A percentile compares a stretch with the other conserved stretches of the same genome.
Conservation (phyloP, 495 filamentous ascomycete genomes). For the Cudoniella acicularis region DNA sequence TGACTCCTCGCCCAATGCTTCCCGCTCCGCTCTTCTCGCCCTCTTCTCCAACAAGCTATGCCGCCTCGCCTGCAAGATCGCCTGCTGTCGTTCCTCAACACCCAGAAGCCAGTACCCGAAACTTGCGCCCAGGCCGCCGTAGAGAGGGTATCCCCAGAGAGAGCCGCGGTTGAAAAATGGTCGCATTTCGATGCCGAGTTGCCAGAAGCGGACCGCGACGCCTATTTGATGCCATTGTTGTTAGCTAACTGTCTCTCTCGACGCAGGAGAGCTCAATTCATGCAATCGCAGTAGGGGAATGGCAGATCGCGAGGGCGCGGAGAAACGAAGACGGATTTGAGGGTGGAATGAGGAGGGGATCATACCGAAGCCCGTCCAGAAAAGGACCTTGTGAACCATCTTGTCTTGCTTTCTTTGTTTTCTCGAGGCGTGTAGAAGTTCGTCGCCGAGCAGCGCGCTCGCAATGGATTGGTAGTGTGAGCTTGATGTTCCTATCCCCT, state of each 20-base stretch:
- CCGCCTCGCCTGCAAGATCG: slow-evolving; percentile 70
- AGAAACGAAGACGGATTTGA: neutral
- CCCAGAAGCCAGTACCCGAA: slow-evolving; percentile 96
- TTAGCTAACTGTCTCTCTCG: too few species aligned
- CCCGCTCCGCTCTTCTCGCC: slow-evolving; percentile 64
- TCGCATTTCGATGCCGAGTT: slow-evolving; percentile 97
- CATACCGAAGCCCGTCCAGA: slow-evolving; percentile 97
- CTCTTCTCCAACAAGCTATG: slow-evolving; percentile 83
- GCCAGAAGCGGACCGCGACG: slow-evolving; percentile 85
- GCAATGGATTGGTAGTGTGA: neutral
- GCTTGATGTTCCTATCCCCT: neutral
- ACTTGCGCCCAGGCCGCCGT: slow-evolving; percentile 74
- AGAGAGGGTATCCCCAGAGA: slow-evolving; percentile 90
- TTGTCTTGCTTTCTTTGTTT: slow-evolving; percentile 12
- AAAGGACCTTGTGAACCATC: slow-evolving; percentile 74
- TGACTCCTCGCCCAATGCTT: slow-evolving; percentile 30
- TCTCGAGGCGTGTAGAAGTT: neutral
- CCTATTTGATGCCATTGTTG: too few species aligned
- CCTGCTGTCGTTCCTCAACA: slow-evolving; percentile 73
- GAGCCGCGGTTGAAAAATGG: slow-evolving; percentile 76
- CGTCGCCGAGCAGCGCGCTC: neutral
- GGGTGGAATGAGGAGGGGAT: slow-evolving; percentile 16
- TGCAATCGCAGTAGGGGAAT: too few species aligned
- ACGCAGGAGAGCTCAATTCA: too few species aligned
- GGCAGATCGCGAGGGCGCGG: neutral